Evolutionary conservation across 2,329 filamentous ascomycete species (phyloP), one percentile per base, ranked within the genome.

Genomic region (Aspergillus chevalieri): DNA sequence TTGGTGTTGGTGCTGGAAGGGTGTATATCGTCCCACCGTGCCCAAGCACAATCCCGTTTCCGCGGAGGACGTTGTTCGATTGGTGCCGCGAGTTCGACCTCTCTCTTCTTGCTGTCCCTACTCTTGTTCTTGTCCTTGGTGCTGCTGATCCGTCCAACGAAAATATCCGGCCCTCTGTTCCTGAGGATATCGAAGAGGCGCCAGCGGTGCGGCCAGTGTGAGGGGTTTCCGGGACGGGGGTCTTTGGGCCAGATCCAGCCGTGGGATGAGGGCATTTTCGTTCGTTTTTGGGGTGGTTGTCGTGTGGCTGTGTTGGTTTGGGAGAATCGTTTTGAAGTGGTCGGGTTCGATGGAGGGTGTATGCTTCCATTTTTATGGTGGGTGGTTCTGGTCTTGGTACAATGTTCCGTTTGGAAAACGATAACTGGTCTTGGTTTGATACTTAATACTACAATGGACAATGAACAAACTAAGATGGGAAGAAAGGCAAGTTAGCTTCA

Each of bases 81-180:
- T 8, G n/a, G 34, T 15, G n/a, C n/a, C 17, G 12, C 14, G 3
- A 38, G 3, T 17, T n/a, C 34, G n/a, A 38, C 34, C 10, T 15
- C 38, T 10, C 19, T 17, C 17, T 6, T 41, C 9, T 41, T 41
- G 4, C 4, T 21, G 47, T 26, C 49, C 49, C 22, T 41, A 46
- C 4, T 26, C 9, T 8, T 42, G 24, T 10, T 9, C 17, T 6
- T 39, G 49, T 14, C 17, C 17, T 38, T 15, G 28, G 15, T 12
- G 6, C 17, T 41, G 8, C 51, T 46, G 41, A 66, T 57, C 12
- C 46, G 53, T 6, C 62, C 65, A n/a, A 74, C 58, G 33, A 68
- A 73, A 4, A 74, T 68, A 56, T 74, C 72, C 10, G 72, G 71
- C 1, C 71, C 72, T 48, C 64, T 68, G 33, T 65, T 65, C 6